Conservation (phyloP, 495 filamentous ascomycete genomes). For the Aspergillus cristatus region DNA sequence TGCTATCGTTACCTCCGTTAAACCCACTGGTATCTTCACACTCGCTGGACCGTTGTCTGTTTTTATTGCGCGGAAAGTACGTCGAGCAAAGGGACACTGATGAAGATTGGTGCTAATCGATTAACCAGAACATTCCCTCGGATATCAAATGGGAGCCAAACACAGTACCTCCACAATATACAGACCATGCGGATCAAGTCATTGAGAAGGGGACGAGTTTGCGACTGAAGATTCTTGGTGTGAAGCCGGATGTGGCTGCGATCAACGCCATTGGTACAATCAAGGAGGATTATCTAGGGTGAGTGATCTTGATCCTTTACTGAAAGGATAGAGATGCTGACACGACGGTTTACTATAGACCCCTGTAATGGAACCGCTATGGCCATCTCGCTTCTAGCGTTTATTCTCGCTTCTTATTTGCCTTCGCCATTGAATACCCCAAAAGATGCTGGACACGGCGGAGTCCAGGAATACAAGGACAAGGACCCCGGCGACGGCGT, state of each 20-base stretch:
- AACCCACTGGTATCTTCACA: constrained; percentile 86
- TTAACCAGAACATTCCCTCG: constrained; percentile 69
- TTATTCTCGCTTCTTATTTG: background rate
- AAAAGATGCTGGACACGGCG: no score
- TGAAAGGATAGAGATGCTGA: constrained; percentile 2
- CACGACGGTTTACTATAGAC: constrained; percentile 14
- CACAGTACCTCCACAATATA: constrained; percentile 74
- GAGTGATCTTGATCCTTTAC: constrained; percentile 7
- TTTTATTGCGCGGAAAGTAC: constrained; percentile 81
- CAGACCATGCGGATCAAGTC: constrained; percentile 79
- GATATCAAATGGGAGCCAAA: constrained; percentile 93
- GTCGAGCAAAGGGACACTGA: constrained; percentile 14
- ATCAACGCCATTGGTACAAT: constrained; percentile 97
- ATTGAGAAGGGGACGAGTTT: constrained; percentile 92
- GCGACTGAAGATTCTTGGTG: constrained; percentile 86
- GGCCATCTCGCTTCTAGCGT: constrained; percentile 1
- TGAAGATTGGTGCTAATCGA: constrained; percentile 13
- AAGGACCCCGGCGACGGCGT: no score
- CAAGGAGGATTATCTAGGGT: constrained; percentile 68
- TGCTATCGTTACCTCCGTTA: constrained; percentile 81
- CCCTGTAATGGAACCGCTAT: constrained; percentile 18
- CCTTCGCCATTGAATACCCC: background rate
- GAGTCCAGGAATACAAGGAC: no score
- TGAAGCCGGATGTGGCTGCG: constrained; percentile 79
- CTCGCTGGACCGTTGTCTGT: constrained; percentile 79